Percentiles rank a stretch among this genome's conserved stretches.
Evolutionary conservation across 306 rosid genomes (phyloP).

Genomic region (Clitoria ternatea): DNA sequence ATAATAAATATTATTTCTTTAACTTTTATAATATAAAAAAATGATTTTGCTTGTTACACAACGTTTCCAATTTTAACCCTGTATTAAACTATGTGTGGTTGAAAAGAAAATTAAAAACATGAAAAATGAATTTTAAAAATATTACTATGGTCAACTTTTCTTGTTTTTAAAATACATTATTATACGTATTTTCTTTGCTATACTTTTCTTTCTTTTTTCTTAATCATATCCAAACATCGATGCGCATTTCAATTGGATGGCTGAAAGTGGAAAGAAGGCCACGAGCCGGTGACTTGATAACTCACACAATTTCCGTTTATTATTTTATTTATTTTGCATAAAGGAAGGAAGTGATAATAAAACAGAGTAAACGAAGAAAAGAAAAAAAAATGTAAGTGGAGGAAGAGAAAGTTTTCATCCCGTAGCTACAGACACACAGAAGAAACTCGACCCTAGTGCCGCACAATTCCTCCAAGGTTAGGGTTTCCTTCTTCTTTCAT

Average conservation of each 20-base stretch:
- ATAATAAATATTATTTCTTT: too few relatives aligned
- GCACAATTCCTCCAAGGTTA: neutral
- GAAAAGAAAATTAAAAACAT: too few relatives aligned
- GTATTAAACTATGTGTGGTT: too few relatives aligned
- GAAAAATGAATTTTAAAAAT: too few relatives aligned
- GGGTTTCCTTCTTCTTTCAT: neutral
- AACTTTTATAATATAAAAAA: too few relatives aligned
- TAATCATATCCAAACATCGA: neutral
- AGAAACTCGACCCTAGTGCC: neutral
- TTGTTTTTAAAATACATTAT: too few relatives aligned
- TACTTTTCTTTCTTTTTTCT: too few relatives aligned
- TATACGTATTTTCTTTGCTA: too few relatives aligned
- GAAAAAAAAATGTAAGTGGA: neutral
- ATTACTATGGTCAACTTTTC: too few relatives aligned
- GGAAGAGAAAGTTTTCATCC: conserved; percentile 2
- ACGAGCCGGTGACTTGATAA: neutral
- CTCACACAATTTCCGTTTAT: neutral
- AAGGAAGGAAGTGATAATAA: neutral
- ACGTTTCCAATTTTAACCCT: too few relatives aligned
- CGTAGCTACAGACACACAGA: neutral
- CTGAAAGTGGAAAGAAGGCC: neutral
- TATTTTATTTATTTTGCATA: neutral
- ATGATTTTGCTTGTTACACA: too few relatives aligned
- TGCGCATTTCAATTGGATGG: conserved; percentile 1
- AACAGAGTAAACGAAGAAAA: neutral